A percentile compares a stretch with the other conserved stretches of the same genome.
Conservation (phyloP, 2,329 filamentous ascomycete species). For the Fusarium brevicatenulatum region DNA sequence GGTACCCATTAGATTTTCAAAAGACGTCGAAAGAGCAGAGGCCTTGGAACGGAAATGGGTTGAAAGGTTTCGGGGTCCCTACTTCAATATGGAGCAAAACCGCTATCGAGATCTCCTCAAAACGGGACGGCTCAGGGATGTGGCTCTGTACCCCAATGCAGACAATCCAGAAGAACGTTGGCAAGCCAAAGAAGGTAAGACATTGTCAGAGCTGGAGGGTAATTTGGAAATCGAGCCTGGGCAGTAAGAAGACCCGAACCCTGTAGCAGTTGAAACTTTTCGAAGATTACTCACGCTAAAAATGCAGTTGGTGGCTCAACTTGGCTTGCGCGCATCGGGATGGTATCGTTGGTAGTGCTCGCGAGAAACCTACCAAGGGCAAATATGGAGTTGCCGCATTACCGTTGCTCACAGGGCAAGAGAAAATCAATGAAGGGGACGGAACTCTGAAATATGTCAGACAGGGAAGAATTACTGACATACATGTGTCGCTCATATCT, state of each 20-base stretch:
- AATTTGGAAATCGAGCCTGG: constrained; percentile 58
- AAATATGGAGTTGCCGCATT: constrained; percentile 58
- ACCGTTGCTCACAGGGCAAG: constrained; percentile 62
- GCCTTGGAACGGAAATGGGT: constrained; percentile 56
- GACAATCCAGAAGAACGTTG: constrained; percentile 49
- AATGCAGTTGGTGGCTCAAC: constrained; percentile 67
- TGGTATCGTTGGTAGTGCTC: constrained; percentile 59
- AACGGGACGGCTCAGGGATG: constrained; percentile 53
- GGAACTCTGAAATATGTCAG: constrained; percentile 56
- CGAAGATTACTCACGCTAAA: constrained; percentile 31
- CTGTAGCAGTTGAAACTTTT: not conserved
- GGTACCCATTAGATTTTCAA: constrained; percentile 46
- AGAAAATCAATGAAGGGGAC: constrained; percentile 52
- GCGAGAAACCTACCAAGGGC: constrained; percentile 58
- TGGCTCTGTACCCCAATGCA: constrained; percentile 51
- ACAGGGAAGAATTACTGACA: constrained; percentile 56
- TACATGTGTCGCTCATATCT: constrained; percentile 60
- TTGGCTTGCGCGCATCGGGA: constrained; percentile 66
- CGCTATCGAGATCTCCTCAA: constrained; percentile 51
- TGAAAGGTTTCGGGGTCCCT: constrained; percentile 56
- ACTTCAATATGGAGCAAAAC: constrained; percentile 57
- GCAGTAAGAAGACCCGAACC: constrained; percentile 55
- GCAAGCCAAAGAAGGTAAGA: constrained; percentile 48
- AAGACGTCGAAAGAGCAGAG: constrained; percentile 51
- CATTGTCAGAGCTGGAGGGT: constrained; percentile 54